These are phyloP conservation scores for Wickerhamomyces hampshirensis DNA, from an alignment of 805 yeast species.

Conservation along the genomic window DNA sequence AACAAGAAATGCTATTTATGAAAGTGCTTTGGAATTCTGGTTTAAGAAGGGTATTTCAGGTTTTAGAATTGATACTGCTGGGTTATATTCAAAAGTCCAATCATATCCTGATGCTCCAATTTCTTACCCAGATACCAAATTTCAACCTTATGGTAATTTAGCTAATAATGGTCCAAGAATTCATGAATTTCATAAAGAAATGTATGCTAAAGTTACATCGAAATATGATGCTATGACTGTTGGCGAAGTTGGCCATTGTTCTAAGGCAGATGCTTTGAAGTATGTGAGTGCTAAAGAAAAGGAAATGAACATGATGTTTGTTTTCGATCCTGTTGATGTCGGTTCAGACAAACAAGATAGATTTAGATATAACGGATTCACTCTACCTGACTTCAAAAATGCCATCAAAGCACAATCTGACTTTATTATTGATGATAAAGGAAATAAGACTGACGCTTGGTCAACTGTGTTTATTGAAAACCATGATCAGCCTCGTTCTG, in stretches of 20 bases:
- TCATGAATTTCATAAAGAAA: slow-evolving; percentile 53
- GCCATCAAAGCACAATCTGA: slow-evolving; percentile 32
- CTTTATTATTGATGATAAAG: slow-evolving; percentile 33
- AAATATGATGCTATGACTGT: slow-evolving; percentile 52
- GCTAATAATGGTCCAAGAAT: slow-evolving; percentile 48
- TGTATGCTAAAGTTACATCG: slow-evolving; percentile 37
- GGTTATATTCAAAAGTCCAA: slow-evolving; percentile 45
- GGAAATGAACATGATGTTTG: slow-evolving; percentile 39
- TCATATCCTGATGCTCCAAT: slow-evolving; percentile 46
- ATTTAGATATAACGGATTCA: slow-evolving; percentile 31
- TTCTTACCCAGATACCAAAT: slow-evolving; percentile 33
- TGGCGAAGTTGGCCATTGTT: slow-evolving; percentile 47
- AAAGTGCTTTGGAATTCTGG: slow-evolving; percentile 48
- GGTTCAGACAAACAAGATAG: slow-evolving; percentile 35
- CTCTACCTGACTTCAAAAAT: slow-evolving; percentile 36
- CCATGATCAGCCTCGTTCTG: slow-evolving; percentile 54
- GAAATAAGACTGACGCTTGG: slow-evolving; percentile 46
- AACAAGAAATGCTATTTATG: slow-evolving; percentile 32
- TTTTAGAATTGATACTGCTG: slow-evolving; percentile 54
- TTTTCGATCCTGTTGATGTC: slow-evolving; percentile 30
- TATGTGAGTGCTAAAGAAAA: slow-evolving; percentile 35
- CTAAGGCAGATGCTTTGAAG: slow-evolving; percentile 37
- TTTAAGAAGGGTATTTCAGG: slow-evolving; percentile 53
- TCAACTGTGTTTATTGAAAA: slow-evolving; percentile 50
- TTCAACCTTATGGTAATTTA: slow-evolving; percentile 33